These are phyloP conservation scores for Hypoxylon cercidicola DNA, from an alignment of 495 filamentous ascomycete species.

Conservation along the genomic window DNA sequence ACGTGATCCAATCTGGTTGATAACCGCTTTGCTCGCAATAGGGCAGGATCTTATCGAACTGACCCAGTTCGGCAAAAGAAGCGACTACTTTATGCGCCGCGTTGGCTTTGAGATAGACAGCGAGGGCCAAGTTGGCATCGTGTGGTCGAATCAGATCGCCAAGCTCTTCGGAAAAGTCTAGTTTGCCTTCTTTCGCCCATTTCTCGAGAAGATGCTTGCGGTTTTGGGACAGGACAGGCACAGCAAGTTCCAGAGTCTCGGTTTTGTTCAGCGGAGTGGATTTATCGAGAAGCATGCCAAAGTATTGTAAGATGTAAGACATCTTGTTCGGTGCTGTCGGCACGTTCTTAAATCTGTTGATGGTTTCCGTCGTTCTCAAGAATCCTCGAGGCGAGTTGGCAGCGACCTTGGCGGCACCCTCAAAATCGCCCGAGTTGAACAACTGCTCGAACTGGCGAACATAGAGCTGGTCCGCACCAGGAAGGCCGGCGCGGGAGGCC, in stretches of 20 bases:
- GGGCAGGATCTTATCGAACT: constrained; percentile 93
- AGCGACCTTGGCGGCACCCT: constrained; percentile 91
- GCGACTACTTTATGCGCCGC: constrained; percentile 92
- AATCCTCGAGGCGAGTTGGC: constrained; percentile 97
- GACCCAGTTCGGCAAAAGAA: constrained; percentile 92
- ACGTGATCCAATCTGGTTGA: constrained; percentile 87
- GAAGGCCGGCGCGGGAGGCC: constrained; percentile 90
- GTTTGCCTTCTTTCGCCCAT: constrained; percentile 94
- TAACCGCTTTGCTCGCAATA: constrained; percentile 87
- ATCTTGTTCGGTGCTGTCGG: constrained; percentile 79
- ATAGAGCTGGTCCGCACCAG: constrained; percentile 95
- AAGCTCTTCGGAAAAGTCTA: constrained; percentile 93
- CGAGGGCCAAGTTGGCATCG: constrained; percentile 84
- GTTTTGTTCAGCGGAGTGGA: constrained; percentile 84
- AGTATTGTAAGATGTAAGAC: constrained; percentile 96
- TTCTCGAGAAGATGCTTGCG: constrained; percentile 97
- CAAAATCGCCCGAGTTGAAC: constrained; percentile 76
- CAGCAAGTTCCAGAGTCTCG: constrained; percentile 92
- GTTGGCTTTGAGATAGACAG: constrained; percentile 87
- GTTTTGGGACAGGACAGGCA: constrained; percentile 90
- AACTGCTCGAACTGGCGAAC: constrained; percentile 91
- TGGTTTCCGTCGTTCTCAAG: constrained; percentile 90
- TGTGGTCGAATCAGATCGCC: constrained; percentile 93
- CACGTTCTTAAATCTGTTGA: constrained; percentile 91
- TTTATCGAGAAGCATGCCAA: constrained; percentile 96